Evolutionary conservation across 768 basidiomycete genomes (phyloP).

Genomic region (Pleurotus tuoliensis): DNA sequence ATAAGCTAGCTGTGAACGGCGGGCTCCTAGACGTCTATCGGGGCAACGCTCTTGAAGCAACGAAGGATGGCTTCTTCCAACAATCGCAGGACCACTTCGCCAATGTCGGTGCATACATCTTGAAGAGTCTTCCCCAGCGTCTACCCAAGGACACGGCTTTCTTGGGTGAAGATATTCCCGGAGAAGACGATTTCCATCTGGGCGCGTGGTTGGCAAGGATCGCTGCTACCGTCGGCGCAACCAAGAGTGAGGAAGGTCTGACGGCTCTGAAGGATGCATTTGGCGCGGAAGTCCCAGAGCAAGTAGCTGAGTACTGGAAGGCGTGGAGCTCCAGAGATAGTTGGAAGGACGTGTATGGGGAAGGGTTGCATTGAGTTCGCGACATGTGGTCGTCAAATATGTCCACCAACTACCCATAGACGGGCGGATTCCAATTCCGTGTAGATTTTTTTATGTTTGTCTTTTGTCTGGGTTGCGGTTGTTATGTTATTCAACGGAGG

Average conservation of each 20-base stretch:
- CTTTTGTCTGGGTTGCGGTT: constrained; percentile 1
- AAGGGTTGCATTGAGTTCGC: constrained; percentile 36
- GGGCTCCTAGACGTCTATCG: constrained; percentile 37
- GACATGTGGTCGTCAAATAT: neutral
- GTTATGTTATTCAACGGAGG: constrained; percentile 13
- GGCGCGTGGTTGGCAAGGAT: constrained; percentile 50
- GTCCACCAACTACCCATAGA: no score
- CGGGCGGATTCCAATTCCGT: no score
- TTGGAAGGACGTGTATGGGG: constrained; percentile 40
- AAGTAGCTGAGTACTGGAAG: constrained; percentile 37
- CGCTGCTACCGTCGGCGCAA: constrained; percentile 32
- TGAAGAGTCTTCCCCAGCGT: constrained; percentile 33
- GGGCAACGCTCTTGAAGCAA: constrained; percentile 29
- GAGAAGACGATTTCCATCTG: constrained; percentile 55
- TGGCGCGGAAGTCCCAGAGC: constrained; percentile 30
- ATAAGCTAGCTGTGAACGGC: constrained; percentile 36
- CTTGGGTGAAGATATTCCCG: constrained; percentile 41
- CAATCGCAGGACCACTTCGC: constrained; percentile 35
- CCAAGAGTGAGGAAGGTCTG: constrained; percentile 31
- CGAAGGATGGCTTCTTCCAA: constrained; percentile 35
- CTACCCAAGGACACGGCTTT: constrained; percentile 40
- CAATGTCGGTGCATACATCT: constrained; percentile 30
- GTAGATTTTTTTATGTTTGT: no score
- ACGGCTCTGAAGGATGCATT: constrained; percentile 35
- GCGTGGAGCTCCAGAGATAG: constrained; percentile 42